Conservation (phyloP, 1,139 yeast genomes). For the Geotrichum aggregatum region DNA sequence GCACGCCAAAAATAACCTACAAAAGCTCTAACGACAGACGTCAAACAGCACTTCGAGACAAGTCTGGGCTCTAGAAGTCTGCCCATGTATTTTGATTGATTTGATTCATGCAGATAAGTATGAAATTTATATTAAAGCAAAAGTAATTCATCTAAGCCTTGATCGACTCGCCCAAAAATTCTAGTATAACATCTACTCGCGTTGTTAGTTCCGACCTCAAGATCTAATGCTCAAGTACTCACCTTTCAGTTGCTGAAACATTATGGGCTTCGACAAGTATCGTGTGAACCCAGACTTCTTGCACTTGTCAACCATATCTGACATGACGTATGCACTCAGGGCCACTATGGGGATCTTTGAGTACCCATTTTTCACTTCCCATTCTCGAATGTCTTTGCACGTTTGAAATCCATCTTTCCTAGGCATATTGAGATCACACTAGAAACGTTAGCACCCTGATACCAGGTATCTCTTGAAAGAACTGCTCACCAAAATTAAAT, state of each 20-base stretch:
- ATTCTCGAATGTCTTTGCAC: constrained; percentile 67
- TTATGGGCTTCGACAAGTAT: constrained; percentile 65
- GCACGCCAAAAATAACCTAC: no score
- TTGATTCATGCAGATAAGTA: background rate
- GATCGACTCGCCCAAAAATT: background rate
- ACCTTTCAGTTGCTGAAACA: constrained; percentile 32
- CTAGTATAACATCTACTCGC: background rate
- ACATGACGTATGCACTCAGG: constrained; percentile 78
- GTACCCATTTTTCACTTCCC: constrained; percentile 64
- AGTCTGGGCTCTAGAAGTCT: no score
- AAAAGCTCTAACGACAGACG: no score
- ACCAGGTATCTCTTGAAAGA: background rate
- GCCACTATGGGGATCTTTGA: constrained; percentile 64
- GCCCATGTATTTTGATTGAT: no score
- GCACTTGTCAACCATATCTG: constrained; percentile 73
- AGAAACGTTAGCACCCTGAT: background rate
- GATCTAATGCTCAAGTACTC: background rate
- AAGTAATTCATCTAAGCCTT: background rate
- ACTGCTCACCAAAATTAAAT: constrained; percentile 48
- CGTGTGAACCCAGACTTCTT: constrained; percentile 74
- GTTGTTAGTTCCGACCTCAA: background rate
- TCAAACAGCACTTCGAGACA: no score
- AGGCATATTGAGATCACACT: constrained; percentile 82
- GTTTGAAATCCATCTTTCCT: constrained; percentile 83
- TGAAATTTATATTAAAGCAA: background rate